phyloP scores from a whole-genome alignment of 1,139 yeast genomes.

The Blastobotrys malaysiensis region DNA sequence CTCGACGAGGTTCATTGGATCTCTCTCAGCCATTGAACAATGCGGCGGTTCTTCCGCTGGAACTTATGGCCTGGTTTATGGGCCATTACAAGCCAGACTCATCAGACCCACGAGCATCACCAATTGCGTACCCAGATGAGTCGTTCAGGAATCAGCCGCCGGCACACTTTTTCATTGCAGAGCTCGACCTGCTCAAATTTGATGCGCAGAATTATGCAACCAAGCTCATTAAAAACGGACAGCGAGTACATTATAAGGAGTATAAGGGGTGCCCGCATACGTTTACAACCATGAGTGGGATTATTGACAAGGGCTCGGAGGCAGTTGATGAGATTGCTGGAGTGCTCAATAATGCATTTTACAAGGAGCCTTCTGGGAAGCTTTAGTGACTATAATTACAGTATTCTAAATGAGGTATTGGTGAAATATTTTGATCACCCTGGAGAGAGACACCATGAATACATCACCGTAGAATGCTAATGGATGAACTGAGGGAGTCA shows the following conservation, averaged over 20 bases:
- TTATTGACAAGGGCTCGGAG: not conserved
- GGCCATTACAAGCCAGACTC: constrained; percentile 5
- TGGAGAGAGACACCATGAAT: too few species aligned
- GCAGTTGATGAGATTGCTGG: not conserved
- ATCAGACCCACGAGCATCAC: constrained; percentile 42
- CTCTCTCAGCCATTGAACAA: not conserved
- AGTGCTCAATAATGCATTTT: not conserved
- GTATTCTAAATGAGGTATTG: too few species aligned
- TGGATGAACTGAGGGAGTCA: too few species aligned
- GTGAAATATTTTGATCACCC: too few species aligned
- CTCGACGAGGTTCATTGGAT: not conserved
- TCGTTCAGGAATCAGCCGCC: constrained; percentile 41
- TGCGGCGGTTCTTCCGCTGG: constrained; percentile 1
- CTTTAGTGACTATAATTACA: not conserved
- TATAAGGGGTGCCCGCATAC: constrained; percentile 4
- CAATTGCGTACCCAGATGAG: constrained; percentile 39
- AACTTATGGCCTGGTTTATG: constrained; percentile 7
- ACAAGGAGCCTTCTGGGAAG: not conserved
- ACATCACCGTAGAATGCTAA: too few species aligned
- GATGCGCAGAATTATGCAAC: constrained; percentile 43
- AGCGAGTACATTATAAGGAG: not conserved
- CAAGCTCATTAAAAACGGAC: constrained; percentile 39
- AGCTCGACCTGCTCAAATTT: constrained; percentile 42
- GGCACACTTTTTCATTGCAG: constrained; percentile 36
- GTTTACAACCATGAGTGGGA: not conserved